Base-by-base conservation (phyloP, 2,329 filamentous ascomycete species). In the Diaporthe vaccinii region DNA sequence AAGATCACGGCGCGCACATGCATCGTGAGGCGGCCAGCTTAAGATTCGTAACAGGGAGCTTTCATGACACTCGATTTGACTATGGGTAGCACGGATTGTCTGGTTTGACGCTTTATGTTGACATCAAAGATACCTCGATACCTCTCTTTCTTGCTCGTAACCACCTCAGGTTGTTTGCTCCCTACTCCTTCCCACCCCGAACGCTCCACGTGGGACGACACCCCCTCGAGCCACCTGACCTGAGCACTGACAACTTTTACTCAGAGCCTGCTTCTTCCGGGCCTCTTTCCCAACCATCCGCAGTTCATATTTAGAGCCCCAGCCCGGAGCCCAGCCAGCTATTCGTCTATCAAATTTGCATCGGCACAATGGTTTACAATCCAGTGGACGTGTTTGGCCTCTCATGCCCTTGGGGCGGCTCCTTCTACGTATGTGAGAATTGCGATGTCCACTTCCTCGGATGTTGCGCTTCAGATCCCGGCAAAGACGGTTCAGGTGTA, bases 391-490 rank as follows among this genome's bases (percentile, higher is more conserved):
- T 39, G 4, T 58, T 79, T 73, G 73, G 77, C 46, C 51, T 78
- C 55, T 57, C 57, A 14, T 86, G 85, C 46, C 81, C 81, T 0
- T 62, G 71, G 0, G 79, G 79, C 7, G 82, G 82, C 36, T 41
- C 76, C 6, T 85, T 86, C 49, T 85, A 84, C 78, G 77, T 85
- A 75, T 85, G 85, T 76, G 67, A 74, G 8, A 77, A 78, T 2
- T 81, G 80, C 61, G 75, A 75, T 2, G 73, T 78, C 2, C 81
- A 81, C 15, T 87, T 86, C 76, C 73, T 87, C 39, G 85, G 85
- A 36, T 87, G 85, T 76, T 87, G 85, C 78, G 76, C 78, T 49
- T 78, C 79, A 46, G 78, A 86, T 70, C 84, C 85, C 3, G 84
- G 82, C 78, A 75, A 78, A 31, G 75, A 78, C 44, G 78, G 77